Conservation (phyloP, 169 alveolate genomes). For the Plasmodium vinckei region DNA sequence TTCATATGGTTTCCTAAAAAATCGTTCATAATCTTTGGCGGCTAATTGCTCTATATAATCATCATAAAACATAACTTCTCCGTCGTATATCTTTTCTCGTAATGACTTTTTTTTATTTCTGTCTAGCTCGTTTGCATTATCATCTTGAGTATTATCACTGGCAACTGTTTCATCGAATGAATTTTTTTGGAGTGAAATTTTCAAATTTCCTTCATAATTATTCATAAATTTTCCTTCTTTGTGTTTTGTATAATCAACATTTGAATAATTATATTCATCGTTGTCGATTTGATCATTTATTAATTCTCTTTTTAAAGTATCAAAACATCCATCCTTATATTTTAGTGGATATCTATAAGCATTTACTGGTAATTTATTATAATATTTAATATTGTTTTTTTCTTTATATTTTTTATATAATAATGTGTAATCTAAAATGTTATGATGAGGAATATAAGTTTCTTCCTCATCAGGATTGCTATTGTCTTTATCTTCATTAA, state of each 20-base stretch:
- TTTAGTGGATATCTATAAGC: slow-evolving; percentile 51
- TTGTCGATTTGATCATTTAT: slow-evolving; percentile 23
- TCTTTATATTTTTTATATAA: slow-evolving; percentile 63
- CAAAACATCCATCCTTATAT: slow-evolving; percentile 28
- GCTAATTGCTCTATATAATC: slow-evolving; percentile 65
- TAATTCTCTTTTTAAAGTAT: slow-evolving; percentile 50
- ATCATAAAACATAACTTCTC: slow-evolving; percentile 80
- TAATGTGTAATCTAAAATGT: slow-evolving; percentile 21
- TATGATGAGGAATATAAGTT: slow-evolving; percentile 10
- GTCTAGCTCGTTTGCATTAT: not conserved
- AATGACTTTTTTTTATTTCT: slow-evolving; percentile 66
- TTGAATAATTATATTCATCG: not conserved
- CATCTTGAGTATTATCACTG: not conserved
- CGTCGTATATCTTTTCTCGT: slow-evolving; percentile 79
- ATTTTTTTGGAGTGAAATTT: slow-evolving; percentile 18
- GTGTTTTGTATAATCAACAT: too few species aligned
- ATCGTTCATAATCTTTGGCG: slow-evolving; percentile 64
- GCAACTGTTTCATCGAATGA: not conserved
- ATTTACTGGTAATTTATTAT: slow-evolving; percentile 52
- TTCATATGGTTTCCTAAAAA: slow-evolving; percentile 75
- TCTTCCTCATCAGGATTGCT: not conserved
- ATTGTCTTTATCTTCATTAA: too few species aligned
- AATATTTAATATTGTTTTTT: slow-evolving; percentile 15
- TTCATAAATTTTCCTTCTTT: not conserved
- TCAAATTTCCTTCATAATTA: slow-evolving; percentile 31